Evolutionary conservation across 306 rosid species (phyloP), one percentile per base, ranked within the genome.

Genomic region (Quercus glauca): DNA sequence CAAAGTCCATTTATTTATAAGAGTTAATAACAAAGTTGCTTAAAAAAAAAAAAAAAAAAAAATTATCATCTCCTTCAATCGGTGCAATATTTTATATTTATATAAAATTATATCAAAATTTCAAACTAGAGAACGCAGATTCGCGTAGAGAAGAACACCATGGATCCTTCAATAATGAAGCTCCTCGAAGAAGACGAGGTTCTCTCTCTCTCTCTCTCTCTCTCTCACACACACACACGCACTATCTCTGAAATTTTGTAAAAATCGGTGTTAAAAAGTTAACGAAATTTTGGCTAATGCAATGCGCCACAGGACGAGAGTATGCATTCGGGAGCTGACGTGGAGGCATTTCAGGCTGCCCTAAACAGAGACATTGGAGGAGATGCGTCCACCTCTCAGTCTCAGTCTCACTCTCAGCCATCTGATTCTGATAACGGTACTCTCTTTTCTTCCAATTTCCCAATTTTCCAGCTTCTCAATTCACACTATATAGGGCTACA

Each of bases 121-220:
- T 49, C 53, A 49, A 49, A 49, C 17, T 4, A 12, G 53, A 49
- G 53, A 11, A 12, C 53, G 45, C 70, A 29, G 70, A 17, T 23
- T 23, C 21, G 4, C 25, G 19, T 10, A 67, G 21, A 37, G 45
- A 37, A 67, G 52, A 37, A 37, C 65, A 67, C 61, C 55, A 93
- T 92, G 98, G 98, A 91, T 80, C 97, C 94, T 7, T 92, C 96
- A 26, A 90, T 94, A 72, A 87, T 94, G 89, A 92, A 94, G 89
- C 94, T 94, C 73, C 89, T 94, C 60, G 98, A 94, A 75, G 98
- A 92, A 75, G 98, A 92, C 4, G 98, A 94, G 93, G 97, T 94
- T 76, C 78, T 65, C 6, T 68, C 26, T 72, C 76, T 80, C 71
- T 67, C 4, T 33, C 37, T 7, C 45, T 6, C 43, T 1, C 41